These are phyloP conservation scores for Massarina eburnea DNA, from an alignment of 2,329 filamentous ascomycete genomes.

Conservation along the genomic window DNA sequence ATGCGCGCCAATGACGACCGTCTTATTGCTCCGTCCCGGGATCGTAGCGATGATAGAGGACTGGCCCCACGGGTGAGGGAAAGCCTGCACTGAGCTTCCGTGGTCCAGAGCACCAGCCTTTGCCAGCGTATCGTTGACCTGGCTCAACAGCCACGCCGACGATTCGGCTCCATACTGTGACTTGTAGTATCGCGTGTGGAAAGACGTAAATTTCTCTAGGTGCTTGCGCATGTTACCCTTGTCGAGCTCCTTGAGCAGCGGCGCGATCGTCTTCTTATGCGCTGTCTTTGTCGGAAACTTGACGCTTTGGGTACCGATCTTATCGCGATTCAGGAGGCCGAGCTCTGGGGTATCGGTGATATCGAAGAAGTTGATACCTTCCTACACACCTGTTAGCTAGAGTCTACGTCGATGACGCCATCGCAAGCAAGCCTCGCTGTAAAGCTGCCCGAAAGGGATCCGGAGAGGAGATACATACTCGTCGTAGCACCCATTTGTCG, in stretches of 20 bases:
- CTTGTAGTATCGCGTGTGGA: constrained; percentile 82
- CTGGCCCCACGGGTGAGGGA: constrained; percentile 85
- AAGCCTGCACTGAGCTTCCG: constrained; percentile 70
- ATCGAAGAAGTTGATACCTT: constrained; percentile 89
- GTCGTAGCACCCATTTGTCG: constrained; percentile 87
- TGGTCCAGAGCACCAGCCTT: constrained; percentile 68
- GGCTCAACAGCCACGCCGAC: constrained; percentile 80
- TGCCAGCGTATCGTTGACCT: constrained; percentile 71
- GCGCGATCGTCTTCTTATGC: constrained; percentile 66
- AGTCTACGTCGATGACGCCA: not conserved
- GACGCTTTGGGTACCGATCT: constrained; percentile 46
- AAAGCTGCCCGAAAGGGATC: not conserved
- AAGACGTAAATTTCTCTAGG: constrained; percentile 75
- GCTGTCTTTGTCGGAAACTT: constrained; percentile 68
- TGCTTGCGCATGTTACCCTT: constrained; percentile 77
- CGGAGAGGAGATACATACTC: constrained; percentile 57
- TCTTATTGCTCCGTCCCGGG: constrained; percentile 80
- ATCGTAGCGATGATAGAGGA: constrained; percentile 90
- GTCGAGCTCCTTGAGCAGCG: constrained; percentile 68
- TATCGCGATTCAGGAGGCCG: constrained; percentile 48
- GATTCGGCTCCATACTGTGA: constrained; percentile 79
- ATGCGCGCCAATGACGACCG: constrained; percentile 86
- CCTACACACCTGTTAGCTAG: constrained; percentile 56
- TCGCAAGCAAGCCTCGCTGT: not conserved
- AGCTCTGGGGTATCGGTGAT: constrained; percentile 76